Evolutionary conservation across 1,284 basidiomycete genomes (phyloP).

Genomic region (Leccinum proliferum): DNA sequence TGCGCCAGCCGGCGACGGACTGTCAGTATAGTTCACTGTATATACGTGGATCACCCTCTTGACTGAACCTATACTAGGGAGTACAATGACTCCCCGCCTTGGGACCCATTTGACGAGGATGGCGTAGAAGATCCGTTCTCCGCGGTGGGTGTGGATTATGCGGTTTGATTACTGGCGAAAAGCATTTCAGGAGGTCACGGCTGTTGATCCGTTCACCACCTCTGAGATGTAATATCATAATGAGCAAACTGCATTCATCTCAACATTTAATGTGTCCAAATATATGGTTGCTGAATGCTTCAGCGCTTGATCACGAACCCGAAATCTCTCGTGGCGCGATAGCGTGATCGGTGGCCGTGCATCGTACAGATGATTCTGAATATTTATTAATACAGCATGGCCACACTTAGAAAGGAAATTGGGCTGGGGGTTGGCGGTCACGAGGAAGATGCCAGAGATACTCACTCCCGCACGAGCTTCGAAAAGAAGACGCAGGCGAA

Average conservation of each 20-base stretch:
- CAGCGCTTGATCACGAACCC: no score
- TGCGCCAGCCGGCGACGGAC: slow-evolving; percentile 14
- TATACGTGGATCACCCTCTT: background rate
- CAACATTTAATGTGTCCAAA: background rate
- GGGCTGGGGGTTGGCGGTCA: background rate
- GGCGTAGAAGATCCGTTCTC: slow-evolving; percentile 1
- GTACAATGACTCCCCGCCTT: slow-evolving; percentile 16
- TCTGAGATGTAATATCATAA: background rate
- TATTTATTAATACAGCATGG: no score
- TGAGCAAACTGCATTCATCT: background rate
- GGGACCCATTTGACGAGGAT: slow-evolving; percentile 25
- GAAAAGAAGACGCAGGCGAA: background rate
- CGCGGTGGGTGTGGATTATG: slow-evolving; percentile 3
- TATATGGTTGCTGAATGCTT: no score
- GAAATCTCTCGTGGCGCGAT: no score
- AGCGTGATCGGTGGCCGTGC: no score
- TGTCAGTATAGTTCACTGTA: slow-evolving; percentile 14
- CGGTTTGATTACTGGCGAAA: background rate
- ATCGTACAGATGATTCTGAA: no score
- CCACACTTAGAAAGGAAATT: background rate
- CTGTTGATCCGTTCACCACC: slow-evolving; percentile 8
- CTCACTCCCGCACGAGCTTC: background rate
- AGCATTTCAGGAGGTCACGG: slow-evolving; percentile 1
- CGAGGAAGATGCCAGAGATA: background rate
- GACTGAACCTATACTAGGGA: slow-evolving; percentile 16